Evolutionary conservation across 164 flowering plant genomes (phyloP).

Genomic region (Liquidambar formosana): DNA sequence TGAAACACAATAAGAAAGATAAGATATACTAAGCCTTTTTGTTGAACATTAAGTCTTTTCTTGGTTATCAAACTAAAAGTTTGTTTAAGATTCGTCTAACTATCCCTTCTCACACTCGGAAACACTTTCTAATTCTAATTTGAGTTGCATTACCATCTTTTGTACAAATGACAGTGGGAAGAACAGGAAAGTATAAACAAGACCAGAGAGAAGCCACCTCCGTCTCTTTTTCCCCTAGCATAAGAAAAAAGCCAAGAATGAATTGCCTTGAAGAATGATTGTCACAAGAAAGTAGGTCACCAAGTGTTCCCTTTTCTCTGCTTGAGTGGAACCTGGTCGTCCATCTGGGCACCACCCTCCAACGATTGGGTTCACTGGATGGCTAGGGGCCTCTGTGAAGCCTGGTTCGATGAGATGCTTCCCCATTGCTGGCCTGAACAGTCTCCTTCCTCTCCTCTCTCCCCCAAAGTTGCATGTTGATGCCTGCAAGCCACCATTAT

Average conservation of each 20-base stretch:
- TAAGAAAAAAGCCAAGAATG: slow-evolving; percentile 64
- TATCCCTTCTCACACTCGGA: background rate
- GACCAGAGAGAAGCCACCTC: background rate
- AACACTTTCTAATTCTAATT: background rate
- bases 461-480: slow-evolving; percentile 31
- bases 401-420: slow-evolving; percentile 44
- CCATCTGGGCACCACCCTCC: slow-evolving; percentile 17
- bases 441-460: slow-evolving; percentile 49
- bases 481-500: slow-evolving; percentile 27
- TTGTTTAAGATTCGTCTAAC: background rate
- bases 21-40: background rate
- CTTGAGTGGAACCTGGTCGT: slow-evolving; percentile 13
- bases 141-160: background rate
- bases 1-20: background rate
- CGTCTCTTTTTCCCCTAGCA: background rate
- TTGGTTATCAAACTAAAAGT: background rate
- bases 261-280: slow-evolving; percentile 45
- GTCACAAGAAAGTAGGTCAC: slow-evolving; percentile 14
- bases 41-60: background rate
- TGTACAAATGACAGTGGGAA: background rate
- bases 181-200: background rate
- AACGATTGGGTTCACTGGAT: slow-evolving; percentile 39
- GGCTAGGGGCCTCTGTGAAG: slow-evolving; percentile 56
- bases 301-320: slow-evolving; percentile 17
- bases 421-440: slow-evolving; percentile 54